These are phyloP conservation scores for Globisporangium splendens DNA, from an alignment of 352 stramenopile species.

Conservation along the genomic window DNA sequence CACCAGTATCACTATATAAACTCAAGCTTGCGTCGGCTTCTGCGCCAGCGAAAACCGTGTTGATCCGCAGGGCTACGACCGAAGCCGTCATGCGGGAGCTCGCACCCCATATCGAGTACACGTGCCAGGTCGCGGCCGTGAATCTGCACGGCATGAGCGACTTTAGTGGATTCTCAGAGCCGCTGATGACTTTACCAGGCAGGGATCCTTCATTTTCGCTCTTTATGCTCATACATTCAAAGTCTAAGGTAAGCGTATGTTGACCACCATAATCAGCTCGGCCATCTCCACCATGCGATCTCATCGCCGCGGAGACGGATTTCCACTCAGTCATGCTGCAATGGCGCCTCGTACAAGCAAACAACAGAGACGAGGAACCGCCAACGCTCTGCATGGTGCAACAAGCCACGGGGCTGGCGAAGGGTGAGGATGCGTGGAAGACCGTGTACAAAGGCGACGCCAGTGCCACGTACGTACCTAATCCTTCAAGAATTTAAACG, in stretches of 20 bases:
- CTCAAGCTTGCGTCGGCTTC: slow-evolving; percentile 25
- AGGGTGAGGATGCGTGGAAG: slow-evolving; percentile 21
- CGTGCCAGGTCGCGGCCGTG: slow-evolving; percentile 39
- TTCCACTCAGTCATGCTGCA: slow-evolving; percentile 5
- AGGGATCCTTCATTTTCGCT: background rate
- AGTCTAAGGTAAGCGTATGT: too few relatives aligned
- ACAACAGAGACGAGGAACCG: background rate
- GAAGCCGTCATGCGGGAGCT: slow-evolving; percentile 30
- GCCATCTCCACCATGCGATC: slow-evolving; percentile 7
- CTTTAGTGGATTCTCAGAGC: slow-evolving; percentile 32
- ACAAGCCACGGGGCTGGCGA: slow-evolving; percentile 15
- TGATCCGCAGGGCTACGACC: slow-evolving; percentile 29
- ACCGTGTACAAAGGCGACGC: slow-evolving; percentile 17
- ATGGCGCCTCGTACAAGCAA: background rate
- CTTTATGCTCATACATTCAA: too few relatives aligned
- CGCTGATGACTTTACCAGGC: slow-evolving; percentile 32
- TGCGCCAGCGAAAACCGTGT: slow-evolving; percentile 10
- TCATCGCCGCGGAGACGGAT: slow-evolving; percentile 1
- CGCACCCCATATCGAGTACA: slow-evolving; percentile 36
- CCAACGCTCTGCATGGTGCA: slow-evolving; percentile 19
- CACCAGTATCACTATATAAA: slow-evolving; percentile 68
- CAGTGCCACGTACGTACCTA: slow-evolving; percentile 6
- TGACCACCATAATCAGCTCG: too few relatives aligned
- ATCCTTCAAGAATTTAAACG: background rate
- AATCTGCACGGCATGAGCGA: slow-evolving; percentile 57